A percentile compares a stretch with the other conserved stretches of the same genome.
phyloP scores from a whole-genome alignment of 2,329 filamentous ascomycete species.

The Cordyceps javanica region DNA sequence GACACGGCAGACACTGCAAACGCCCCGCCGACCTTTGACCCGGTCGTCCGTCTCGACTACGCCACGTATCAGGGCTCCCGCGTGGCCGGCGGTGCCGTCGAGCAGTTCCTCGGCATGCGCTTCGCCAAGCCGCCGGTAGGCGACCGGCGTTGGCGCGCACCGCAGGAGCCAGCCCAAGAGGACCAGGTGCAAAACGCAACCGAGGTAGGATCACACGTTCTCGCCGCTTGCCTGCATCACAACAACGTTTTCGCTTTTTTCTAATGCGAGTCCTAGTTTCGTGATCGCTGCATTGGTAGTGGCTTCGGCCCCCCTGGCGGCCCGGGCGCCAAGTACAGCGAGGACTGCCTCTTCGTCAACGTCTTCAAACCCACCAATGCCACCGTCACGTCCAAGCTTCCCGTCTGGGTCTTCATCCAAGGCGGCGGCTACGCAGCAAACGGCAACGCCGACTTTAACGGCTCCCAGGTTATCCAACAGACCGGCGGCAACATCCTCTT shows the following conservation, averaged over 20 bases:
- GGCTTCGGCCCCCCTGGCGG: conserved; percentile 25
- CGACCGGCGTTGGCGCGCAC: conserved; percentile 45
- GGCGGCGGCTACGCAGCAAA: conserved; percentile 41
- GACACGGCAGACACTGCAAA: background rate
- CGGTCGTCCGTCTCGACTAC: conserved; percentile 36
- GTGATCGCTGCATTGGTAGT: conserved; percentile 37
- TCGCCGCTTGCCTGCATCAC: background rate
- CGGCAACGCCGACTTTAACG: conserved; percentile 47
- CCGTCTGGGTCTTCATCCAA: conserved; percentile 36
- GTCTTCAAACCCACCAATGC: conserved; percentile 38
- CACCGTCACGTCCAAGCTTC: conserved; percentile 24
- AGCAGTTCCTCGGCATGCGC: conserved; percentile 42
- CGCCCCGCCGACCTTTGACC: background rate
- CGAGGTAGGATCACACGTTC: conserved; percentile 22
- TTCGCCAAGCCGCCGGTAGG: conserved; percentile 47
- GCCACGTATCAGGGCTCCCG: conserved; percentile 36
- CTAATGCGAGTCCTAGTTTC: conserved; percentile 28
- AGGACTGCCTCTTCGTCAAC: conserved; percentile 45
- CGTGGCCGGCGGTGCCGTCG: conserved; percentile 31
- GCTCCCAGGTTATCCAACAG: conserved; percentile 37
- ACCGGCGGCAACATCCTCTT: conserved; percentile 44
- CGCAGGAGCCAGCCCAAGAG: conserved; percentile 34
- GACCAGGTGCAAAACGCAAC: conserved; percentile 29
- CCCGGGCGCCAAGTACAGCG: conserved; percentile 18
- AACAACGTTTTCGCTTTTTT: background rate